Base-by-base conservation (phyloP, 2,329 filamentous ascomycete genomes). In the Ophiostoma himal-ulmi region DNA sequence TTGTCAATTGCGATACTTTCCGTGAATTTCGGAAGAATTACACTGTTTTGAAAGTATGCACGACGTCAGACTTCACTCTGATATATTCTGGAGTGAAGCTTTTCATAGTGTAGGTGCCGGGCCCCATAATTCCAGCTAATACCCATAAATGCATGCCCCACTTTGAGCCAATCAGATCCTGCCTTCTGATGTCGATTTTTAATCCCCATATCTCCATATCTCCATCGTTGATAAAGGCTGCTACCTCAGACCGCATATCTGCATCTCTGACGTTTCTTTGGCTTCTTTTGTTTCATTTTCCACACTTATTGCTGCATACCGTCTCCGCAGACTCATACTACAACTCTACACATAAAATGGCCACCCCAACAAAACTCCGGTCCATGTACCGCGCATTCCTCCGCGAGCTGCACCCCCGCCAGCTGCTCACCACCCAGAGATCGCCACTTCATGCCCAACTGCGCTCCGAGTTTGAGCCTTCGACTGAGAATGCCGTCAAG, bases 321-420 rank as follows among this genome's bases (percentile, higher is more conserved):
- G 10, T 30, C 30, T 52, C 3, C 22, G 57, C 30, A 34, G 60
- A 20, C 5, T 6, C 34, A 11, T n/a, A 17, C 36, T 22, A 14
- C 7, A 14, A 8, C 14, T 20, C 60, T 14, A 13, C 64, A 68
- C 60, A 2, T 30, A 62, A 54, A 39, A 70, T 70, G 39, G 54
- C 68, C 8, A 76, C 81, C 1, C 78, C 11, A 26, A 72, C 62
- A 64, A 76, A 71, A 79, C 78, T 91, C 60, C 92, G 92, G 76
- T 88, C 92, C 48, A 85, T 97, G 77, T 98, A 98, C 85, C 92
- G 94, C 76, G 86, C 90, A 60, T 84, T 97, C 77, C 88, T 98
- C 70, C 93, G 94, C 79, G 93, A 97, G 82, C 88, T 97, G 10
- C 94, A 94, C 1, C 86, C 90, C 8, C 89, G 89, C 6, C 83